Conservation (phyloP, 2,329 filamentous ascomycete genomes). For the Akanthomyces dipterigenus region DNA sequence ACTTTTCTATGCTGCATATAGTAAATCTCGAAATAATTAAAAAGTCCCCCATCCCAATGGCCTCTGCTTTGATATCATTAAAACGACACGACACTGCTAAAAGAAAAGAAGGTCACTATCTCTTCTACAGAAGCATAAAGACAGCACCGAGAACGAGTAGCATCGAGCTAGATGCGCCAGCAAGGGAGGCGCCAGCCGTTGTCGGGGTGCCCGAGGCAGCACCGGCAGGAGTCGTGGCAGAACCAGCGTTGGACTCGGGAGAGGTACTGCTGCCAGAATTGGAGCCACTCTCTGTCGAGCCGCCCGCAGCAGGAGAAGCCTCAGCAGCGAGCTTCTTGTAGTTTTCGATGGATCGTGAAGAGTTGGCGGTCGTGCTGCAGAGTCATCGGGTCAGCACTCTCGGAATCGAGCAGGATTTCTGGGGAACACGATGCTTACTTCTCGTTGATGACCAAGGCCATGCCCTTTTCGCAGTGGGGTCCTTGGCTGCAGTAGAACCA, state of each 20-base stretch:
- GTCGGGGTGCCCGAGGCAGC: conserved; percentile 14
- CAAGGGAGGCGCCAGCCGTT: conserved; percentile 17
- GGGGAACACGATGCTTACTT: conserved; percentile 42
- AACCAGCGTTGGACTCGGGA: conserved; percentile 15
- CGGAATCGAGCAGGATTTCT: neutral
- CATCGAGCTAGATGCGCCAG: conserved; percentile 32
- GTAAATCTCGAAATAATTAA: neutral
- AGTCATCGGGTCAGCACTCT: conserved; percentile 20
- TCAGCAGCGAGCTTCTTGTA: conserved; percentile 37
- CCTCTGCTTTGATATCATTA: conserved; percentile 6
- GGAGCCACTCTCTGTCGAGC: conserved; percentile 5
- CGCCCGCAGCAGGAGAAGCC: conserved; percentile 14
- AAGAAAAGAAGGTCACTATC: neutral
- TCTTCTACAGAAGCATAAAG: conserved; percentile 33
- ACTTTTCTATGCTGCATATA: neutral
- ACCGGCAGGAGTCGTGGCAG: conserved; percentile 1
- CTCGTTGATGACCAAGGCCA: conserved; percentile 72
- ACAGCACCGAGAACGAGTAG: conserved; percentile 37
- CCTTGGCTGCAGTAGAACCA: conserved; percentile 75
- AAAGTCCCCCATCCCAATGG: neutral
- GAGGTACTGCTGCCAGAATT: conserved; percentile 17
- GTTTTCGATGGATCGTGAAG: conserved; percentile 42
- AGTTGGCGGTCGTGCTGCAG: conserved; percentile 38
- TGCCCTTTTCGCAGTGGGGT: conserved; percentile 67
- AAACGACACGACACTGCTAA: neutral